Conservation (phyloP, 2,329 filamentous ascomycete species). For the Pseudodiploospora longispora region DNA sequence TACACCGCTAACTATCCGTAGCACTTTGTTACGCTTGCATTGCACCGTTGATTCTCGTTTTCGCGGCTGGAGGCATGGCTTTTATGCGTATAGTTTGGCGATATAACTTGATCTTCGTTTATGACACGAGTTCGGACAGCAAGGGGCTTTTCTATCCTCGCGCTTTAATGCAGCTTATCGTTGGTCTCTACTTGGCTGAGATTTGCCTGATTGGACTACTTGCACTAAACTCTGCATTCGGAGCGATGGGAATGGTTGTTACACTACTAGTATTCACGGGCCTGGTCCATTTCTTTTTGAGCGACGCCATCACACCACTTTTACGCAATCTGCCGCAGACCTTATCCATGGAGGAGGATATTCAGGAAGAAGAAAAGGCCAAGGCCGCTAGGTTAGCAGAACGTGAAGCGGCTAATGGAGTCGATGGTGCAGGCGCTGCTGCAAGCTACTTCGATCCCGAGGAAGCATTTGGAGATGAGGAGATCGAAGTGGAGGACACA, state of each 20-base stretch:
- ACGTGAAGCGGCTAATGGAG: slow-evolving; percentile 13
- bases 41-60: slow-evolving; percentile 74
- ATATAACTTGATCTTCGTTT: slow-evolving; percentile 86
- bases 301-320: slow-evolving; percentile 65
- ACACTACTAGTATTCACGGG: slow-evolving; percentile 66
- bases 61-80: slow-evolving; percentile 68
- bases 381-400: slow-evolving; percentile 27
- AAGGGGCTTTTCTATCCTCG: slow-evolving; percentile 81
- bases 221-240: slow-evolving; percentile 56
- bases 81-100: slow-evolving; percentile 83
- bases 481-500: slow-evolving; percentile 14
- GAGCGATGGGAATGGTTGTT: slow-evolving; percentile 68
- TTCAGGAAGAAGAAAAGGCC: slow-evolving; percentile 37
- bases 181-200: slow-evolving; percentile 75
- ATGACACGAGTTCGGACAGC: slow-evolving; percentile 73
- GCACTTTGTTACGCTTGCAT: slow-evolving; percentile 82
- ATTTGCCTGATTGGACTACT: slow-evolving; percentile 82
- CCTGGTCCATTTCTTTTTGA: slow-evolving; percentile 68
- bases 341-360: slow-evolving; percentile 47
- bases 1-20: slow-evolving; percentile 19
- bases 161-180: slow-evolving; percentile 78
- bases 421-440: slow-evolving; percentile 19
- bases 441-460: slow-evolving; percentile 28
- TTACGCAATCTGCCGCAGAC: slow-evolving; percentile 73
- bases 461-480: slow-evolving; percentile 25